phyloP scores from a whole-genome alignment of 108 stramenopile species.

The Hondaea fermentalgiana region DNA sequence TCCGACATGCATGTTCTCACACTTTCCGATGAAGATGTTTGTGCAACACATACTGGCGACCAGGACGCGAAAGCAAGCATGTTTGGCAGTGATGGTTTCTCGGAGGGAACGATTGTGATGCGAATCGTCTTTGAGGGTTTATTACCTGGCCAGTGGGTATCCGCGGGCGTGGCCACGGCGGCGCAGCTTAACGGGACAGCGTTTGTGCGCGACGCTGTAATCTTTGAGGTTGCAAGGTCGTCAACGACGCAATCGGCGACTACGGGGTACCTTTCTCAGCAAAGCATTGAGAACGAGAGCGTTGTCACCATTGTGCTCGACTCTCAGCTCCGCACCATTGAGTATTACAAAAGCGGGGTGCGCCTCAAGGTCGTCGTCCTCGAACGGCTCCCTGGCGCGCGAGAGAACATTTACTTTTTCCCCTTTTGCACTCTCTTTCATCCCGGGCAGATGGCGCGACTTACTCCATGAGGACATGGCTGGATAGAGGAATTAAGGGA shows the following conservation, averaged over 20 bases:
- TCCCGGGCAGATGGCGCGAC: neutral
- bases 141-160: neutral
- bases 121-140: neutral
- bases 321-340: neutral
- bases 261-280: neutral
- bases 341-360: neutral
- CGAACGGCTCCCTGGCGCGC: neutral
- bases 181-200: neutral
- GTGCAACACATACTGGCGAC: neutral
- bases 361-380: neutral
- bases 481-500: no score
- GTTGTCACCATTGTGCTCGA: neutral
- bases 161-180: neutral
- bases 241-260: neutral
- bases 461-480: neutral
- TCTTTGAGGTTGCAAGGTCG: neutral
- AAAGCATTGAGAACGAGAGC: neutral
- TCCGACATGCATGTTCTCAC: neutral
- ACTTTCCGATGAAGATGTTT: neutral
- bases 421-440: neutral
- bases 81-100: neutral
- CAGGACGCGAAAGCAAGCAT: neutral
- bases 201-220: neutral
- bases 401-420: neutral
- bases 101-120: neutral